These are phyloP conservation scores for Simplicillium sp. DNA, from an alignment of 2,329 filamentous ascomycete genomes.

Conservation along the genomic window DNA sequence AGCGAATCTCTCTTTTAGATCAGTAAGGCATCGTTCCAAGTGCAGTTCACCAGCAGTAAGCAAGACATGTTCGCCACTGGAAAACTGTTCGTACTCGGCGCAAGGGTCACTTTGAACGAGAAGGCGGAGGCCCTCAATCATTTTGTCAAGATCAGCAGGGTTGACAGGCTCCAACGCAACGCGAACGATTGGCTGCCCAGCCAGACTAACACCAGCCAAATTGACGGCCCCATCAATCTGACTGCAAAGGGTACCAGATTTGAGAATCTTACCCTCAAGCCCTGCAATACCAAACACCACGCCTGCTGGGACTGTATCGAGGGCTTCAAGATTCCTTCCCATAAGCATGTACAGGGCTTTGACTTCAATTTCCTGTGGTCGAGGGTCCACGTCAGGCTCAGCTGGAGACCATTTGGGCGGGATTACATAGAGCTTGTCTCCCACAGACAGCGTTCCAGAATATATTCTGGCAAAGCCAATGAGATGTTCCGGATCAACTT, in stretches of 20 bases:
- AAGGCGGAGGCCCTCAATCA: conserved; percentile 80
- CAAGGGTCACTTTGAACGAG: conserved; percentile 94
- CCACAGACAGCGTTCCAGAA: conserved; percentile 80
- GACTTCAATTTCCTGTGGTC: conserved; percentile 74
- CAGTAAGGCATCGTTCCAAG: conserved; percentile 85
- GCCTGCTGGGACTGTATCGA: conserved; percentile 80
- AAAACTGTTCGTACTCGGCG: conserved; percentile 87
- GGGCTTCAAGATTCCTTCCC: conserved; percentile 77
- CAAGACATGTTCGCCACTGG: conserved; percentile 90
- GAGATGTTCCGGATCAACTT: conserved; percentile 71
- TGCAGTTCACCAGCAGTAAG: conserved; percentile 91
- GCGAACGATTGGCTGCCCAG: conserved; percentile 83
- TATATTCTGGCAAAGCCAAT: conserved; percentile 93
- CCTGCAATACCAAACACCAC: conserved; percentile 94
- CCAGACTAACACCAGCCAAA: conserved; percentile 72
- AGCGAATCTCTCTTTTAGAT: conserved; percentile 86
- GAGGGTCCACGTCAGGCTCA: conserved; percentile 59
- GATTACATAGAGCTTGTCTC: conserved; percentile 83
- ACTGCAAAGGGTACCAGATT: conserved; percentile 89
- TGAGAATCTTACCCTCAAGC: conserved; percentile 86
- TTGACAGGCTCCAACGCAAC: conserved; percentile 92
- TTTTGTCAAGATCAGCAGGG: conserved; percentile 84
- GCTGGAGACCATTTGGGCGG: conserved; percentile 88
- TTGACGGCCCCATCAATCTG: conserved; percentile 81
- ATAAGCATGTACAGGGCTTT: conserved; percentile 91